Evolutionary conservation across 768 basidiomycete species (phyloP).

Genomic region (Ephemerocybe angulata): DNA sequence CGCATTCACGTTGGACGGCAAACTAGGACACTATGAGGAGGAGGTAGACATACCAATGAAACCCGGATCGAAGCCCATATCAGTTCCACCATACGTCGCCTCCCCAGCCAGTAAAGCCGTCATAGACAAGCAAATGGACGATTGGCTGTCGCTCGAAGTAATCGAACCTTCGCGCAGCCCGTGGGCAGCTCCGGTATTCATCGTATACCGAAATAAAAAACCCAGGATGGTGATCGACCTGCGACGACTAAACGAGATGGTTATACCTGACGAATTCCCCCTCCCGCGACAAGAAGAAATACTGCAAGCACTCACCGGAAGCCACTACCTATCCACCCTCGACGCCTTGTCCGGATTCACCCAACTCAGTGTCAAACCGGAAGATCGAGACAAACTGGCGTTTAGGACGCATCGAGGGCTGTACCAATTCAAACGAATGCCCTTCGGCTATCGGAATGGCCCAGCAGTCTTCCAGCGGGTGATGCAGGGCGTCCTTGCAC

Average conservation of each 20-base stretch:
- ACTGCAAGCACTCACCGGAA: conserved; percentile 25
- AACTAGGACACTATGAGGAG: conserved; percentile 24
- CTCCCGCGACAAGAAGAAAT: conserved; percentile 21
- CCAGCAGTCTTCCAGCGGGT: no score
- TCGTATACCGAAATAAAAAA: no score
- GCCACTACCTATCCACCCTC: conserved; percentile 30
- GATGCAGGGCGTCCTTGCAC: conserved; percentile 35
- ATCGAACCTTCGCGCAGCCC: conserved; percentile 38
- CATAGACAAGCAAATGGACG: conserved; percentile 24
- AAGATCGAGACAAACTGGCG: conserved; percentile 30
- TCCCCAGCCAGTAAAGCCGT: no score
- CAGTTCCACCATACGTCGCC: conserved; percentile 21
- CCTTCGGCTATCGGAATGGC: conserved; percentile 34
- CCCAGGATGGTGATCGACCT: no score
- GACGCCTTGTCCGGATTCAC: conserved; percentile 32
- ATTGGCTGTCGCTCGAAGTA: conserved; percentile 32
- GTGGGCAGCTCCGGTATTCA: no score
- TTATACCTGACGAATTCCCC: conserved; percentile 14
- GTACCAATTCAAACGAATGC: conserved; percentile 39
- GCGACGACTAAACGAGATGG: conserved; percentile 15
- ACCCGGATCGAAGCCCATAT: conserved; percentile 23
- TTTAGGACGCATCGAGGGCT: conserved; percentile 38
- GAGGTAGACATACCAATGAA: conserved; percentile 23
- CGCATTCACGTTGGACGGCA: conserved; percentile 29
- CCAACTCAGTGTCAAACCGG: conserved; percentile 23